Conservation (phyloP, 257 asterid genomes). For the Cordia subcordata region DNA sequence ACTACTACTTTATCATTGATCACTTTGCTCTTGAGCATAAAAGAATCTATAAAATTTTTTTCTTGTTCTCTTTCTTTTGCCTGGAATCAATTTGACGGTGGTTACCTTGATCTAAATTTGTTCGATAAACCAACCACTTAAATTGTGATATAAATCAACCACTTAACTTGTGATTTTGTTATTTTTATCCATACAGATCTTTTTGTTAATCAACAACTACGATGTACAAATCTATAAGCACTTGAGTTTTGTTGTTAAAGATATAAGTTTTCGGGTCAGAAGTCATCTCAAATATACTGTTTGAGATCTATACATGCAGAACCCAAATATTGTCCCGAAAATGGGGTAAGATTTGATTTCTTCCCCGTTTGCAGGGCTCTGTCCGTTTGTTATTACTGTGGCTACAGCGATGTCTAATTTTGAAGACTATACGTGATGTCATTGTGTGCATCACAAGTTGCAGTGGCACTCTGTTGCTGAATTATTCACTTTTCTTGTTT, state of each 20-base stretch:
- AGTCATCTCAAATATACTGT: not conserved
- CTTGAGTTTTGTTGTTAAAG: not conserved
- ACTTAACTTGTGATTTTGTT: no score
- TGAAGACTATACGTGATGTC: constrained; percentile 66
- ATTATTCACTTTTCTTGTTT: constrained; percentile 43
- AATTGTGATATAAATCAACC: no score
- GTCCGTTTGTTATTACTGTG: constrained; percentile 48
- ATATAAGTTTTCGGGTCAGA: no score
- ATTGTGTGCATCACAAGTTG: constrained; percentile 53
- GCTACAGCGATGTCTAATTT: constrained; percentile 55
- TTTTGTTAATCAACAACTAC: not conserved
- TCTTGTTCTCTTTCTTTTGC: no score
- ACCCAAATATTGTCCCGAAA: not conserved
- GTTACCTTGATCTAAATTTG: not conserved
- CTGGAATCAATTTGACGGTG: not conserved
- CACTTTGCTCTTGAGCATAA: no score
- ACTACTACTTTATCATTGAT: no score
- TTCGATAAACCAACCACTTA: not conserved
- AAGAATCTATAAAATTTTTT: no score
- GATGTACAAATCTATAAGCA: not conserved
- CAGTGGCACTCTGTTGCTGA: constrained; percentile 61
- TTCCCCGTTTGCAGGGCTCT: constrained; percentile 51
- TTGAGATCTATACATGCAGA: not conserved
- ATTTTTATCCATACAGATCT: not conserved
- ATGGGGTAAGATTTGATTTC: not conserved